Base-by-base conservation (phyloP, 768 basidiomycete species). In the Mycena rosella region DNA sequence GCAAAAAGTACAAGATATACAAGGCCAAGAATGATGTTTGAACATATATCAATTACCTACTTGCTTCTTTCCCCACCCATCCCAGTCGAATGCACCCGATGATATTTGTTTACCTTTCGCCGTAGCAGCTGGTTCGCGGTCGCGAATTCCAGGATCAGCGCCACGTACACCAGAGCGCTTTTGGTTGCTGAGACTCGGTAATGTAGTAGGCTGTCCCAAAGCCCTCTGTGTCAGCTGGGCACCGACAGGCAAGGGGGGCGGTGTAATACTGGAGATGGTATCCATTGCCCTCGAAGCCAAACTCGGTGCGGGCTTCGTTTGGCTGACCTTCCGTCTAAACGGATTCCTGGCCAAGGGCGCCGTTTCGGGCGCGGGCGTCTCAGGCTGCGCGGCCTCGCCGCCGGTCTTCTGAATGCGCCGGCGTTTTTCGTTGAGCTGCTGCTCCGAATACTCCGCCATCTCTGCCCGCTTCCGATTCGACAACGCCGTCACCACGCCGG, bases 51-150 rank as follows among this genome's bases (percentile, higher is more conserved):
- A n/a, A n/a, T n/a, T n/a, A n/a, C n/a, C n/a, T n/a, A n/a, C n/a
- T n/a, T 59, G 70, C 22, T 65, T 64, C 32, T 72, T 72, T 15
- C 69, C 49, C 73, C 73, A 74, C 30, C 20, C 10, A 18, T 32
- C 57, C 73, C 73, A 74, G 58, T 72, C 54, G 45, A 74, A 74
- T 38, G 40, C 24, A 34, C 60, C 45, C 5, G 57, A 30, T 49
- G 67, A 40, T n/a, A 40, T 64, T 20, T 27, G 40, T n/a, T 27
- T 26, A 7, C 32, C 40, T 48, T 57, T 47, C n/a, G 32, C 22
- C 14, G 57, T 15, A 26, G 47, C 3, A n/a, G 8, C 29, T 22
- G 27, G 26, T 9, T 59, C 55, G 49, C 24, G 38, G 27, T 65
- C 47, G n/a, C n/a, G n/a, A 48, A 42, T 48, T 44, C 20, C 49